phyloP scores from a whole-genome alignment of 1,284 basidiomycete species.

The Ceratobasidium sp. region DNA sequence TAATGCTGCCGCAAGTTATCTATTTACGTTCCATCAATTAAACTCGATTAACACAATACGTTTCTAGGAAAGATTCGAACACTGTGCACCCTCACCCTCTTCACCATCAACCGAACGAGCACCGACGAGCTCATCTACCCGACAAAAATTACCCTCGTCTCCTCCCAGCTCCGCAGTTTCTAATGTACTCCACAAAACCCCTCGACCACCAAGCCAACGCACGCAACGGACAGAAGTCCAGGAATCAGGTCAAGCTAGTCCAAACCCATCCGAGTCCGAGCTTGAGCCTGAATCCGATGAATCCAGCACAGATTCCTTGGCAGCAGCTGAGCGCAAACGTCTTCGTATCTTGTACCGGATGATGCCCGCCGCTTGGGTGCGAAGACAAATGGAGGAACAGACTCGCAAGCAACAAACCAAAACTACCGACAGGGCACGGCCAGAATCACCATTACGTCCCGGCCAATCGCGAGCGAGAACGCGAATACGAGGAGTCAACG shows the following conservation, averaged over 20 bases:
- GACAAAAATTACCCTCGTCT: not conserved
- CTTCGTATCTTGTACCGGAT: constrained; percentile 35
- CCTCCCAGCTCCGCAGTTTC: not conserved
- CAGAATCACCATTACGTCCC: not conserved
- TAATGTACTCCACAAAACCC: not conserved
- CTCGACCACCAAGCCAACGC: not conserved
- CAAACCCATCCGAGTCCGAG: not conserved
- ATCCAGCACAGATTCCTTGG: constrained; percentile 10
- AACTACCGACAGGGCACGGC: not conserved
- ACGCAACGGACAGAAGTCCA: not conserved
- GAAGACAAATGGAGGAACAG: constrained; percentile 28
- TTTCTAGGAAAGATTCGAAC: not conserved
- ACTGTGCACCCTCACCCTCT: not conserved
- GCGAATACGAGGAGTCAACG: not conserved
- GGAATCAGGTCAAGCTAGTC: not conserved
- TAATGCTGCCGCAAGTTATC: not conserved
- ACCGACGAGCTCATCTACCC: not conserved
- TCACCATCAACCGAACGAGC: no score
- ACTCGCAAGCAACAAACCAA: constrained; percentile 20
- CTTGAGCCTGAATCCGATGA: not conserved
- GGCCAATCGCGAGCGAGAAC: constrained; percentile 8
- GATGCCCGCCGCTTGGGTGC: constrained; percentile 44
- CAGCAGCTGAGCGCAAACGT: constrained; percentile 32
- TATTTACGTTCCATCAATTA: not conserved
- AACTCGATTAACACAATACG: not conserved